Evolutionary conservation across 140 eudicot genomes (phyloP).

Genomic region (Ambrosia hybrid): DNA sequence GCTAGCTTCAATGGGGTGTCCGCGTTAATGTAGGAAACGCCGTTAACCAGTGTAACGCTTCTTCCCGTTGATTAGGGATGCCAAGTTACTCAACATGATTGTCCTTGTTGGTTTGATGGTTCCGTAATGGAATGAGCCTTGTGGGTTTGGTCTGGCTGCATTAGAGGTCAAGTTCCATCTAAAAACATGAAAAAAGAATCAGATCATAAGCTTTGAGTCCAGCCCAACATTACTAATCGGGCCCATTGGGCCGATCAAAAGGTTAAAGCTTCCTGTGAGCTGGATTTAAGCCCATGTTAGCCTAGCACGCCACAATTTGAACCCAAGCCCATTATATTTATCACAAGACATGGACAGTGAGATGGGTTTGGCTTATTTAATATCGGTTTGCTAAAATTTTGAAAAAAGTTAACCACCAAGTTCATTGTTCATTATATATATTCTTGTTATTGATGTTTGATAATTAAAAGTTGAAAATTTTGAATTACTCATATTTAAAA

Average conservation of each 20-base stretch:
- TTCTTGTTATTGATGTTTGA: too few species aligned
- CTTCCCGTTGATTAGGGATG: constrained; percentile 66
- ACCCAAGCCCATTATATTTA: neutral
- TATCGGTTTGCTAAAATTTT: too few species aligned
- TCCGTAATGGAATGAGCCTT: constrained; percentile 94
- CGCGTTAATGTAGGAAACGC: constrained; percentile 72
- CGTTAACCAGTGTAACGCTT: constrained; percentile 76
- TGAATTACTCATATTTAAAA: too few species aligned
- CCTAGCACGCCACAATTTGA: neutral
- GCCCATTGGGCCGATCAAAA: neutral
- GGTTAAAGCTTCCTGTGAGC: neutral
- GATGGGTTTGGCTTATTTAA: too few species aligned
- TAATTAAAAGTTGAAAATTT: too few species aligned
- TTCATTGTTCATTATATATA: too few species aligned
- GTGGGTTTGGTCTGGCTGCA: constrained; percentile 98
- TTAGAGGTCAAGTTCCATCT: constrained; percentile 95
- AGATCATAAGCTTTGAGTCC: neutral
- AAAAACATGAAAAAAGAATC: constrained; percentile 19
- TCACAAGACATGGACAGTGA: too few species aligned
- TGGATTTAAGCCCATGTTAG: neutral
- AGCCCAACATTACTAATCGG: neutral
- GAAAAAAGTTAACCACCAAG: too few species aligned
- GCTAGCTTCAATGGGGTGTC: constrained; percentile 97
- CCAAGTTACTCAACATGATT: constrained; percentile 62
- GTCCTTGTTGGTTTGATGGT: constrained; percentile 58